Evolutionary conservation across 768 basidiomycete genomes (phyloP), one percentile per base, ranked within the genome.

Genomic region (Mycena alexandri): DNA sequence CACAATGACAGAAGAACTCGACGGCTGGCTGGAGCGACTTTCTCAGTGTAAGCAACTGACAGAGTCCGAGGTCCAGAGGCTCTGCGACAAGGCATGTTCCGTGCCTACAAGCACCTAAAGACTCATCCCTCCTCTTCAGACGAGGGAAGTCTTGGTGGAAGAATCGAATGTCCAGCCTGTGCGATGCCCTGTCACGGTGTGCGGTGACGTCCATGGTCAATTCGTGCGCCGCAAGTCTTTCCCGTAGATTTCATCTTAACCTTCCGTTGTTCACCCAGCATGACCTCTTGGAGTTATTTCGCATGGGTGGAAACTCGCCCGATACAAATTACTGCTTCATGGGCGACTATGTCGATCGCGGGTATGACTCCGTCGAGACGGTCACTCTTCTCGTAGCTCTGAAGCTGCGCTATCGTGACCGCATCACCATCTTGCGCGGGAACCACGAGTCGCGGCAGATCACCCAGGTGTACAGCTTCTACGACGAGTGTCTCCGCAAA

Each of bases 301-400:
- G 96, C 61, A 98, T 99, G 77, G 98, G 98, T 60, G 98, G 98
- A 56, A 97, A 98, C 82, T 97, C 95, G 12, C 98, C 98, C 50
- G 96, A 98, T 81, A 99, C 98, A 72, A 99, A 98, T 82, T 99
- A 99, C 80, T 91, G 99, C 75, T 99, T 99, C 85, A 99, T 99
- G 98, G 98, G 98, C 33, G 98, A 99, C 85, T 99, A 98, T 78
- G 98, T 99, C 74, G 98, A 98, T 84, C 90, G 96, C 76, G 97
- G 97, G 21, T 99, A 98, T 85, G 98, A 98, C 82, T 98, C 96
- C n/a, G 97, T 99, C 63, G 98, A 99, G 83, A 99, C 98, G 0
- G 96, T 99, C 72, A 98, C 96, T 13, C 86, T 99, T 10, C 92
- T 99, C 54, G 95, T 99, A 67, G 95, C 98, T 22, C 87, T 99